These are phyloP conservation scores for Gossypium longicalyx DNA, from an alignment of 345 rosid genomes.

Conservation along the genomic window DNA sequence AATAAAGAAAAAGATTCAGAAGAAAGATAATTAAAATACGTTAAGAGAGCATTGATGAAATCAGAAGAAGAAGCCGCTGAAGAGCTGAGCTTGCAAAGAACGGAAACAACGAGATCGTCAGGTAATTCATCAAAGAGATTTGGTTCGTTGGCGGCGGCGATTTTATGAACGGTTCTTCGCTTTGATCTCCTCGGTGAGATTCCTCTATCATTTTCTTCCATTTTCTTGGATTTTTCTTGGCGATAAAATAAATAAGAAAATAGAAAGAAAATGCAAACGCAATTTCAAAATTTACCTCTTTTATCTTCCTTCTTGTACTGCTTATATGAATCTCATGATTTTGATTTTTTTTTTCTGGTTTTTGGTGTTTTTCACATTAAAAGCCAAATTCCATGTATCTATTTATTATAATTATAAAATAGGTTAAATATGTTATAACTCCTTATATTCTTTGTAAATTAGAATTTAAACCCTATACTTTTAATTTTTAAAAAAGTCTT, in stretches of 20 bases:
- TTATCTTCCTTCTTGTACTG: background rate
- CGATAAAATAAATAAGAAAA: too few species aligned
- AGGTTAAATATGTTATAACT: background rate
- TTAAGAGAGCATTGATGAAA: slow-evolving; percentile 36
- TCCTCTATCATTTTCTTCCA: too few species aligned
- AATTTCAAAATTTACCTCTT: background rate
- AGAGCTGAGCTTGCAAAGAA: slow-evolving; percentile 48
- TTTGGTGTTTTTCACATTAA: background rate
- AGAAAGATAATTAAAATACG: slow-evolving; percentile 29
- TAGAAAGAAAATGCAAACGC: too few species aligned
- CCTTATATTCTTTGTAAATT: too few species aligned
- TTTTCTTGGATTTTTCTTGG: too few species aligned
- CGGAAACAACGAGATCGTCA: slow-evolving; percentile 47
- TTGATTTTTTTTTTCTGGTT: background rate
- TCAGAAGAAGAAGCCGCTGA: slow-evolving; percentile 53
- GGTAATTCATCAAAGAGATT: slow-evolving; percentile 45
- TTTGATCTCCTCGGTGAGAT: slow-evolving; percentile 30
- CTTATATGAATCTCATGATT: background rate
- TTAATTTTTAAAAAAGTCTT: too few species aligned
- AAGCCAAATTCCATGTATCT: slow-evolving; percentile 6
- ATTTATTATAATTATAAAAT: too few species aligned
- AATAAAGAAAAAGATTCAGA: background rate
- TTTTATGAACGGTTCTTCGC: slow-evolving; percentile 12
- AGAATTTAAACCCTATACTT: too few species aligned
- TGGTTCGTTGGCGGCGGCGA: background rate